phyloP scores from a whole-genome alignment of 106 monocot species.

The Dendrobium huoshanense region DNA sequence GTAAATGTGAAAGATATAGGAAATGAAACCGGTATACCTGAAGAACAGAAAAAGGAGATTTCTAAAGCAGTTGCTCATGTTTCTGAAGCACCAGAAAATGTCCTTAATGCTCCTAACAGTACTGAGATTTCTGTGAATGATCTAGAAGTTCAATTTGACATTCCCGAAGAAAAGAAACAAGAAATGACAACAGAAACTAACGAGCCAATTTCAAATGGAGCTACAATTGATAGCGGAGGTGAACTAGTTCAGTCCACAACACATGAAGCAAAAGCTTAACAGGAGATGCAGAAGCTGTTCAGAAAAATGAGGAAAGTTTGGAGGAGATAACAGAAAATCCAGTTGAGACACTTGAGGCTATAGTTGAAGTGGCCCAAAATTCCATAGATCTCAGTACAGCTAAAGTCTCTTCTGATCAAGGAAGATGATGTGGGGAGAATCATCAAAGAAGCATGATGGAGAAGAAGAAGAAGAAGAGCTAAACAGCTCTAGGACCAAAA shows the following conservation, averaged over 20 bases:
- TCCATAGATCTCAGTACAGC: slow-evolving; percentile 8
- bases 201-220: background rate
- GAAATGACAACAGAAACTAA: slow-evolving; percentile 1
- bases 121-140: background rate
- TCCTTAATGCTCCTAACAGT: background rate
- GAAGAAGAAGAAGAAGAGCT: too few species aligned
- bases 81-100: too few species aligned
- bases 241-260: background rate
- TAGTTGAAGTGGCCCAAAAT: slow-evolving; percentile 10
- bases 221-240: too few species aligned
- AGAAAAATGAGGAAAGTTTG: slow-evolving; percentile 1
- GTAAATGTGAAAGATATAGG: too few species aligned
- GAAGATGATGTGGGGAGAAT: too few species aligned
- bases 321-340: slow-evolving; percentile 1
- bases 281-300: background rate
- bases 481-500: too few species aligned
- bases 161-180: slow-evolving; percentile 10
- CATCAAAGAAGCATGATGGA: too few species aligned
- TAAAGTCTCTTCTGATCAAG: background rate
- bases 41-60: too few species aligned
- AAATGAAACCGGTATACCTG: too few species aligned
- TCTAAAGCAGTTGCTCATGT: too few species aligned
- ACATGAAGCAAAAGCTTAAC: background rate
- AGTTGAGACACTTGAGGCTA: background rate
- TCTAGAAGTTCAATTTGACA: background rate